Conservation (phyloP, 495 filamentous ascomycete species). For the Penicillium ucsense region DNA sequence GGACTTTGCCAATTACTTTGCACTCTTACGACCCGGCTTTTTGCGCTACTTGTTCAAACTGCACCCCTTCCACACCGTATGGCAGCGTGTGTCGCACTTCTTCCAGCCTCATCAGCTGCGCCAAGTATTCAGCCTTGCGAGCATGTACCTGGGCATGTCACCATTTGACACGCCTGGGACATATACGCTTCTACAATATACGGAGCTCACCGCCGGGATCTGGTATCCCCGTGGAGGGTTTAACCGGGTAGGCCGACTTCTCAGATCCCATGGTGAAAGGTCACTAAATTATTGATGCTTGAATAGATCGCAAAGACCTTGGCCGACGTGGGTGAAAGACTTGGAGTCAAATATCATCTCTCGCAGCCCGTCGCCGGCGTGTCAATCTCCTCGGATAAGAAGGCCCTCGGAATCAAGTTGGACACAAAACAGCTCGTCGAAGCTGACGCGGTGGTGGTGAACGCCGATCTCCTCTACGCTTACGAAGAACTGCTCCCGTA, state of each 20-base stretch:
- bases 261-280: constrained; percentile 28
- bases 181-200: constrained; percentile 61
- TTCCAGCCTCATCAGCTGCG: constrained; percentile 56
- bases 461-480: constrained; percentile 60
- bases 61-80: constrained; percentile 57
- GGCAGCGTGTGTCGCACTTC: constrained; percentile 46
- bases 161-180: constrained; percentile 63
- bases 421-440: constrained; percentile 36
- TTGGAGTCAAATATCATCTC: neutral
- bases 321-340: neutral
- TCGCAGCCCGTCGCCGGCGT: neutral
- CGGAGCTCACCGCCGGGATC: constrained; percentile 62
- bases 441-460: constrained; percentile 54
- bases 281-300: constrained; percentile 14
- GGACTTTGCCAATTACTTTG: constrained; percentile 47
- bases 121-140: constrained; percentile 59
- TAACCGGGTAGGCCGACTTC: constrained; percentile 18
- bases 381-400: neutral
- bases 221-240: constrained; percentile 67
- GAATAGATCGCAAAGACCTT: neutral
- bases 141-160: constrained; percentile 70
- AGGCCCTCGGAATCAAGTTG: neutral
- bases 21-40: constrained; percentile 42
- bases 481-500: constrained; percentile 53
- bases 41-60: constrained; percentile 41